Evolutionary conservation across 192 early-diverging fungal species (phyloP).

Genomic region (Linnemannia elongata): DNA sequence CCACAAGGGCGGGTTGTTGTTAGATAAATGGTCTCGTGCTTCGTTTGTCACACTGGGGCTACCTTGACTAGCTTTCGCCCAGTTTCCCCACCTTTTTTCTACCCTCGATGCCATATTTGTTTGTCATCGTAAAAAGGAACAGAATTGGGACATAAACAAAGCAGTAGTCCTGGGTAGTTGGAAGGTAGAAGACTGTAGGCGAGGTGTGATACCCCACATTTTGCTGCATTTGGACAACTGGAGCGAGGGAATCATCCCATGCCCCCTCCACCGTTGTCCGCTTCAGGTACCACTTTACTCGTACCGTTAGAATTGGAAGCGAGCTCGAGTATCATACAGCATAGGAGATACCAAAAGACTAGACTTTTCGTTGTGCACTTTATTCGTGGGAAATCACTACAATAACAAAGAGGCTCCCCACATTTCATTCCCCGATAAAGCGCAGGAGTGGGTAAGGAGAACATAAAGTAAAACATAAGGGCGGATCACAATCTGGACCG

Average conservation of each 20-base stretch:
- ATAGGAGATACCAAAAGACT: no score
- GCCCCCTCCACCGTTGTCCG: neutral
- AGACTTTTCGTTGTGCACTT: no score
- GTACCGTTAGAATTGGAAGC: neutral
- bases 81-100: neutral
- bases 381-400: neutral
- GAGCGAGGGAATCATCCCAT: neutral
- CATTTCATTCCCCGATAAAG: conserved; percentile 3
- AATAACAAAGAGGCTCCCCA: neutral
- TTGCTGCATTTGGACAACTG: conserved; percentile 1
- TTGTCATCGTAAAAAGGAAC: neutral
- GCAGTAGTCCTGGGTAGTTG: no score
- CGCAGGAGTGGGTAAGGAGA: neutral
- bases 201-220: neutral
- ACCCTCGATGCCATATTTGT: neutral
- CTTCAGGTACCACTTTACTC: neutral
- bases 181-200: no score
- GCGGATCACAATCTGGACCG: neutral
- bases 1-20: neutral
- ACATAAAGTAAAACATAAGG: neutral
- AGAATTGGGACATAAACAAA: neutral
- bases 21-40: neutral
- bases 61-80: neutral
- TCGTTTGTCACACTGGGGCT: conserved; percentile 31
- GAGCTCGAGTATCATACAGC: no score